Conservation (phyloP, 2,329 filamentous ascomycete species). For the Penicillium sp. region DNA sequence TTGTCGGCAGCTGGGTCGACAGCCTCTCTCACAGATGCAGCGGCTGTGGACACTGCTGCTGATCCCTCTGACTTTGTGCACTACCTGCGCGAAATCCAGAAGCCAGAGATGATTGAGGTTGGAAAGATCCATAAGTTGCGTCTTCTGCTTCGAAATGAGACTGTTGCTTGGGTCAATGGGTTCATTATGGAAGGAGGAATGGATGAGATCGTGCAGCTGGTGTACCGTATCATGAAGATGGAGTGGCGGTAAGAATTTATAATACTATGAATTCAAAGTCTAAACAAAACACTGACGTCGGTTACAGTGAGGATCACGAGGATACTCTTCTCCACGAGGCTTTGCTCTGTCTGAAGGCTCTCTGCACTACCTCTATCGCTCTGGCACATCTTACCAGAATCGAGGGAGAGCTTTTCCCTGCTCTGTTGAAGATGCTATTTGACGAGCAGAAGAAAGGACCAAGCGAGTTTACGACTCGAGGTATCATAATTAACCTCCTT, state of each 20-base stretch:
- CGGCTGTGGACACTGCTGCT: constrained; percentile 74
- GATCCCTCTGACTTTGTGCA: constrained; percentile 82
- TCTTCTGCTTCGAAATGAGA: constrained; percentile 88
- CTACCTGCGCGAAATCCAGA: constrained; percentile 79
- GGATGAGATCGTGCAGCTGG: constrained; percentile 82
- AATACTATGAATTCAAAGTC: neutral
- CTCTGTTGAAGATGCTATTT: constrained; percentile 85
- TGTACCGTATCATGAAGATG: constrained; percentile 91
- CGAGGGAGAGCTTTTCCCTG: constrained; percentile 80
- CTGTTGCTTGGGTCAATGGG: constrained; percentile 90
- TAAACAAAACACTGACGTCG: constrained; percentile 30
- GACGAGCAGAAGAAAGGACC: constrained; percentile 98
- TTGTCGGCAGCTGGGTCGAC: constrained; percentile 60
- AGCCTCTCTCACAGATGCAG: constrained; percentile 60
- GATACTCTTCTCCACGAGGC: constrained; percentile 91
- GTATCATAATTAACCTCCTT: constrained; percentile 84
- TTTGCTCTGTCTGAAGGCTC: constrained; percentile 87
- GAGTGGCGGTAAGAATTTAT: constrained; percentile 78
- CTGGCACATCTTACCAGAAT: constrained; percentile 80
- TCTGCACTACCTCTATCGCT: constrained; percentile 88
- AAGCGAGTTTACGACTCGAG: constrained; percentile 91
- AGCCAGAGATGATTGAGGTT: constrained; percentile 86
- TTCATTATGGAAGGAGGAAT: constrained; percentile 91
- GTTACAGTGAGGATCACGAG: constrained; percentile 84
- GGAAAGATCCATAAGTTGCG: constrained; percentile 92